phyloP scores from a whole-genome alignment of 1,284 basidiomycete species.

The Phenoliferia sp. region DNA sequence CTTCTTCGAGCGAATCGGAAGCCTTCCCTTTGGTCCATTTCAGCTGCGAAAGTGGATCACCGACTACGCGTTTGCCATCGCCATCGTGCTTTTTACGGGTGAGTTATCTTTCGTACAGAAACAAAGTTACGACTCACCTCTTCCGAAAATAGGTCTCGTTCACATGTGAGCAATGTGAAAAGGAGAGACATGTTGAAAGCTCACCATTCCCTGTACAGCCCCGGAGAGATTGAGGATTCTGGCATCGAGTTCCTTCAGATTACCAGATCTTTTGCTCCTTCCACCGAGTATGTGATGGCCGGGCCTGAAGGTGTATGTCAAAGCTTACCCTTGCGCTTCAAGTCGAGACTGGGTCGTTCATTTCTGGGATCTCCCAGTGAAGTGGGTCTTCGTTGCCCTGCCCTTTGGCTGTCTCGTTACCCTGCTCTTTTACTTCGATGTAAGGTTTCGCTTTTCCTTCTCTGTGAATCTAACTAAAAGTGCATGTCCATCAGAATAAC shows the following conservation, averaged over 20 bases:
- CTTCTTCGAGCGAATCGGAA: conserved; percentile 34
- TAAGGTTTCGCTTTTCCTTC: neutral
- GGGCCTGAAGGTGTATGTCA: neutral
- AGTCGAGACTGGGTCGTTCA: conserved; percentile 66
- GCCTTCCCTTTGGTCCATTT: conserved; percentile 34
- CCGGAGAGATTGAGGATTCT: conserved; percentile 33
- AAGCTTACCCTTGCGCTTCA: neutral
- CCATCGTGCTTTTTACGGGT: conserved; percentile 45
- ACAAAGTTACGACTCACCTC: neutral
- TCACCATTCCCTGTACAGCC: conserved; percentile 17
- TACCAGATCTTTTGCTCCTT: conserved; percentile 30
- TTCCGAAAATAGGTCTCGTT: conserved; percentile 35
- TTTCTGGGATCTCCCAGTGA: conserved; percentile 85
- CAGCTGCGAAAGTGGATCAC: conserved; percentile 41
- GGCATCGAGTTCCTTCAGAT: conserved; percentile 32
- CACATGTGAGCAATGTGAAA: conserved; percentile 38
- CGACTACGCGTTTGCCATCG: conserved; percentile 44
- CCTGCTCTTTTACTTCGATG: conserved; percentile 49
- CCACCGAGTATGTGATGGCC: conserved; percentile 28
- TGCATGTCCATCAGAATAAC: neutral
- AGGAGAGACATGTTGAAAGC: neutral
- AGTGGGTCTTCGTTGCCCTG: conserved; percentile 79
- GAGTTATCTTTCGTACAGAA: neutral
- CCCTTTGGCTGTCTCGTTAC: conserved; percentile 47
- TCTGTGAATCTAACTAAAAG: neutral